Evolutionary conservation across 371 early-diverging fungal genomes (phyloP).

Genomic region (Fennellomyces sp.): DNA sequence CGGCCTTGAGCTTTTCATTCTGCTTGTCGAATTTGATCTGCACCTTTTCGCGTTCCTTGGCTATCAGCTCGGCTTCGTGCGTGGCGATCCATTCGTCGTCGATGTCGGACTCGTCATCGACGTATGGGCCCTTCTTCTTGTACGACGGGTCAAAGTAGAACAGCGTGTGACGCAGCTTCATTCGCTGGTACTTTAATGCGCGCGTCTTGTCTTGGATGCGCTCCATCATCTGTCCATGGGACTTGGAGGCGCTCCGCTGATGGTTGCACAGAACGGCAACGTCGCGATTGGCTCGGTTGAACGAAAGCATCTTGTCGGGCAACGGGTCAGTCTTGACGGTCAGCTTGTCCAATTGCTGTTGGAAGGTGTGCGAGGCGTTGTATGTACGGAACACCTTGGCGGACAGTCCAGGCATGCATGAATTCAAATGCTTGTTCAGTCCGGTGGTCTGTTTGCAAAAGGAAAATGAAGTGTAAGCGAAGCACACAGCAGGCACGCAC

Average conservation of each 20-base stretch:
- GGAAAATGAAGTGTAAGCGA: background rate
- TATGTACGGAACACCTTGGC: conserved; percentile 99
- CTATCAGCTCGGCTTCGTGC: conserved; percentile 58
- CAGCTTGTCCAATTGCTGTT: conserved; percentile 76
- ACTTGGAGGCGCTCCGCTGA: conserved; percentile 88
- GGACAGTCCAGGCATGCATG: conserved; percentile 89
- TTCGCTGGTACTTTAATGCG: conserved; percentile 83
- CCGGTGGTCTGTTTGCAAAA: conserved; percentile 62
- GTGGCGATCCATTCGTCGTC: conserved; percentile 81
- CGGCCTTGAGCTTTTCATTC: conserved; percentile 68
- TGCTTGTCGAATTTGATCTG: conserved; percentile 71
- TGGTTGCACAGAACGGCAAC: conserved; percentile 98
- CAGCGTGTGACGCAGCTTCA: conserved; percentile 68
- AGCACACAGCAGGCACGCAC: too few relatives aligned
- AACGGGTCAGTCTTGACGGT: conserved; percentile 74
- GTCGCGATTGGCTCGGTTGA: conserved; percentile 94
- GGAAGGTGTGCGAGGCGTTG: conserved; percentile 95
- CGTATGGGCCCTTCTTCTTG: conserved; percentile 74
- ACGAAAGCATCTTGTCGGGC: conserved; percentile 88
- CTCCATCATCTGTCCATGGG: conserved; percentile 78
- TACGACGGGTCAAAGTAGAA: conserved; percentile 73
- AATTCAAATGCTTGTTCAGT: conserved; percentile 88
- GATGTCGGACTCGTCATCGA: conserved; percentile 74
- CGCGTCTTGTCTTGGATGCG: conserved; percentile 82
- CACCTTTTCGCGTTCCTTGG: conserved; percentile 64